A percentile compares a stretch with the other conserved stretches of the same genome.
phyloP scores from a whole-genome alignment of 2,329 filamentous ascomycete genomes.

The Mycosphaerella arachidis region DNA sequence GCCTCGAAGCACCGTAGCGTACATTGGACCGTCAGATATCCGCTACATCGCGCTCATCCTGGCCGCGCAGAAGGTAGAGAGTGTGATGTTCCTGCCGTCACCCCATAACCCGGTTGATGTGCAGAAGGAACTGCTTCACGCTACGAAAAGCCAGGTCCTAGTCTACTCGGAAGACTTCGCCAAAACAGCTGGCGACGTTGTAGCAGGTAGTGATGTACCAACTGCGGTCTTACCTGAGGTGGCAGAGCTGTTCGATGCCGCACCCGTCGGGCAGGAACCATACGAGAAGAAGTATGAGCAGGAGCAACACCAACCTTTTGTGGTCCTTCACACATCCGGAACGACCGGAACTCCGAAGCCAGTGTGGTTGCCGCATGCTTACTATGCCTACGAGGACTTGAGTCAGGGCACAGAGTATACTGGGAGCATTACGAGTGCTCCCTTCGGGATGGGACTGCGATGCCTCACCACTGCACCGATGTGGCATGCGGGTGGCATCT shows the following conservation, averaged over 20 bases:
- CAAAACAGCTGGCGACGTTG: not conserved
- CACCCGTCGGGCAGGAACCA: not conserved
- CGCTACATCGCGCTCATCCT: conserved; percentile 2
- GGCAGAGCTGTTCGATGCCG: conserved; percentile 7
- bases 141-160: not conserved
- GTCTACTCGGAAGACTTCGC: not conserved
- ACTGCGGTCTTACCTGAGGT: conserved; percentile 5
- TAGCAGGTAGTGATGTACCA: not conserved
- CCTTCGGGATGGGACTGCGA: not conserved
- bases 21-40: conserved; percentile 5
- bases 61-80: not conserved
- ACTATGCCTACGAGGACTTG: conserved; percentile 3
- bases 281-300: not conserved
- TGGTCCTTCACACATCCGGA: conserved; percentile 14
- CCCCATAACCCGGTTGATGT: not conserved
- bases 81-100: conserved; percentile 1
- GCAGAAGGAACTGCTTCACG: not conserved
- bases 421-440: not conserved
- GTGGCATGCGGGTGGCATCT: conserved; percentile 9
- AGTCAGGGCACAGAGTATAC: not conserved
- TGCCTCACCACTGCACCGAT: not conserved
- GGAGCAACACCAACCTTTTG: conserved; percentile 7
- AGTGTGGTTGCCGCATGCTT: conserved; percentile 11
- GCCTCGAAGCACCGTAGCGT: not conserved
- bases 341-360: conserved; percentile 17